Base-by-base conservation (phyloP, 2,329 filamentous ascomycete genomes). In the Bipolaris sorokiniana region DNA sequence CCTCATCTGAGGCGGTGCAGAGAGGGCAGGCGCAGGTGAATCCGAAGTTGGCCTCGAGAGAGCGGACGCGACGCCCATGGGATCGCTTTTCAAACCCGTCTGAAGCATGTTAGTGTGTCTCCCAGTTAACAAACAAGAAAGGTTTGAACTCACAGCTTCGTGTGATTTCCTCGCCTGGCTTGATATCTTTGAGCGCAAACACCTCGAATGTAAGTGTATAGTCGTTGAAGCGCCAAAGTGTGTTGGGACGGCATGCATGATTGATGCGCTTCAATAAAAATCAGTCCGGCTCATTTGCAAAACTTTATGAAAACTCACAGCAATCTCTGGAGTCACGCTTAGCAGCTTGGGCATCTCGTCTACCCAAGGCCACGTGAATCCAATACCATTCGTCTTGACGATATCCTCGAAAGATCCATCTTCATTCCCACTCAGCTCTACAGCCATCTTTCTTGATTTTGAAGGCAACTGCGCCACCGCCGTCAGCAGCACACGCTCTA, bases 171-270 rank as follows among this genome's bases (percentile, higher is more conserved):
- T 73, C 66, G 26, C 67, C 66, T 1, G 66, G 59, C 23, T 65
- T 61, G 51, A 76, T 70, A 16, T 69, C 62, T 11, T 51, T 63
- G 5, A 75, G 58, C 7, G 71, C 66, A 50, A 72, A 66, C 20
- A 73, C 62, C 7, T 69, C 67, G 7, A 72, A 65, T 16, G 54
- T 62, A 3, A 76, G 56, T 0, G 68, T 69, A 22, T 58, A 64
- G 58, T 70, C 64, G 51, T 72, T 58, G 62, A 76, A 74, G 37
- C 72, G 70, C 55, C 72, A 75, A 49, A 66, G 63, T 1, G 73
- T 64, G 31, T 74, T 76, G 15, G 69, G 70, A 16, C 73, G 67
- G 51, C 73, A 76, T 34, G 69, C 72, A 44, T 75, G 73, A 47
- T 76, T 76, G 55, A 75, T 71, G 13, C 72, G 65, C 72, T 74